phyloP scores from a whole-genome alignment of 441 rosid species.

The Francoa sonchifolia region DNA sequence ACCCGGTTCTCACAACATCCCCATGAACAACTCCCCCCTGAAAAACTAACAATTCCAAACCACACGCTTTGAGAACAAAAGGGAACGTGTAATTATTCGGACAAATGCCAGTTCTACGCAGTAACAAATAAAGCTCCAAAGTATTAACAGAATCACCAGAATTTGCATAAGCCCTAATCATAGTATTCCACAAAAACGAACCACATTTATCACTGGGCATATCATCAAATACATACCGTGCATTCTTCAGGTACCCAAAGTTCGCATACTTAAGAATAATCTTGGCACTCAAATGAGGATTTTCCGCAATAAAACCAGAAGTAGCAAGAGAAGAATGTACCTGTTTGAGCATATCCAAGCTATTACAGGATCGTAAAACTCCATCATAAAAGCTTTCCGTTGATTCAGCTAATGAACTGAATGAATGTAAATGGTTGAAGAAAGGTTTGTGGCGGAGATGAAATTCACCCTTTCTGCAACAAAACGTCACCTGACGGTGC shows the following conservation, averaged over 20 bases:
- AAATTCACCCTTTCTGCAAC: too few relatives aligned
- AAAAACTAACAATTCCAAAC: slow-evolving; percentile 16
- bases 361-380: slow-evolving; percentile 21
- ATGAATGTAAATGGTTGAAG: slow-evolving; percentile 7
- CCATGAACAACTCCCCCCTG: slow-evolving; percentile 23
- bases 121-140: slow-evolving; percentile 24
- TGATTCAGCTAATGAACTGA: slow-evolving; percentile 17
- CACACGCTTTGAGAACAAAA: slow-evolving; percentile 35
- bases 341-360: slow-evolving; percentile 23
- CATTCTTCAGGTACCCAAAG: slow-evolving; percentile 14
- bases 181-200: slow-evolving; percentile 42
- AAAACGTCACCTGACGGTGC: slow-evolving; percentile 12
- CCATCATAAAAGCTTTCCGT: slow-evolving; percentile 15
- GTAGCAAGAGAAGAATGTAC: slow-evolving; percentile 30
- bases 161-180: slow-evolving; percentile 37
- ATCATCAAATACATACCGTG: slow-evolving; percentile 26
- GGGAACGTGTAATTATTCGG: slow-evolving; percentile 40
- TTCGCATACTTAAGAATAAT: slow-evolving; percentile 30
- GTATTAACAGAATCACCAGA: slow-evolving; percentile 23
- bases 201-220: slow-evolving; percentile 8
- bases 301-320: slow-evolving; percentile 14
- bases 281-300: slow-evolving; percentile 28
- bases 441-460: slow-evolving; percentile 5
- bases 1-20: slow-evolving; percentile 28
- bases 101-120: slow-evolving; percentile 30